A percentile compares a stretch with the other conserved stretches of the same genome.
Evolutionary conservation across 2,329 filamentous ascomycete genomes (phyloP).

Genomic region (Tricladium varicosporioides): DNA sequence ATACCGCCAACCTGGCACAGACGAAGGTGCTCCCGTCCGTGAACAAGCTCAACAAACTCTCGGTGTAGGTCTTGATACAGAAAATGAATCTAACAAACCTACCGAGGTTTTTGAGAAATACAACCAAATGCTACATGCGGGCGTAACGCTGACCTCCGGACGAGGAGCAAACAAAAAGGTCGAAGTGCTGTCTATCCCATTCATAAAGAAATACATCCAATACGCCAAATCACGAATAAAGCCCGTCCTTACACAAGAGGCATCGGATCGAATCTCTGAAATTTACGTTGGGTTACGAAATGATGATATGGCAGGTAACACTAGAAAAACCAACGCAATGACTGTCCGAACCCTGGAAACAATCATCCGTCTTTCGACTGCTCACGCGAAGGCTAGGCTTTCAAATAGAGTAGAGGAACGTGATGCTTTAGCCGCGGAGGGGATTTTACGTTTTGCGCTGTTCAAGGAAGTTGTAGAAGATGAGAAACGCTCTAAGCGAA

Average conservation of each 20-base stretch:
- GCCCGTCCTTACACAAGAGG: conserved; percentile 85
- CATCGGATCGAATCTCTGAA: conserved; percentile 85
- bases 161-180: conserved; percentile 73
- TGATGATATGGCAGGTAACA: conserved; percentile 92
- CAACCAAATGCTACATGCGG: conserved; percentile 92
- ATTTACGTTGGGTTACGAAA: conserved; percentile 92
- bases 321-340: conserved; percentile 89
- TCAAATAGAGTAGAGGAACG: conserved; percentile 86
- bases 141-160: conserved; percentile 74
- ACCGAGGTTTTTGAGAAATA: conserved; percentile 96
- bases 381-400: conserved; percentile 88
- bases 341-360: conserved; percentile 97
- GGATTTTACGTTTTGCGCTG: conserved; percentile 87
- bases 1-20: conserved; percentile 86
- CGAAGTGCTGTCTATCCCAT: conserved; percentile 91
- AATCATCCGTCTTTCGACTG: conserved; percentile 94
- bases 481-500: conserved; percentile 79
- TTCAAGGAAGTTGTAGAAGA: conserved; percentile 91
- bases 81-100: conserved; percentile 67
- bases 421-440: conserved; percentile 84
- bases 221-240: conserved; percentile 92
- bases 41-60: conserved; percentile 83
- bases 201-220: conserved; percentile 99
- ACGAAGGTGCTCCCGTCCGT: conserved; percentile 91
- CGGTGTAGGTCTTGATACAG: conserved; percentile 80